phyloP scores from a whole-genome alignment of 23 red algal genomes.

The Pyropia haitanensis region DNA sequence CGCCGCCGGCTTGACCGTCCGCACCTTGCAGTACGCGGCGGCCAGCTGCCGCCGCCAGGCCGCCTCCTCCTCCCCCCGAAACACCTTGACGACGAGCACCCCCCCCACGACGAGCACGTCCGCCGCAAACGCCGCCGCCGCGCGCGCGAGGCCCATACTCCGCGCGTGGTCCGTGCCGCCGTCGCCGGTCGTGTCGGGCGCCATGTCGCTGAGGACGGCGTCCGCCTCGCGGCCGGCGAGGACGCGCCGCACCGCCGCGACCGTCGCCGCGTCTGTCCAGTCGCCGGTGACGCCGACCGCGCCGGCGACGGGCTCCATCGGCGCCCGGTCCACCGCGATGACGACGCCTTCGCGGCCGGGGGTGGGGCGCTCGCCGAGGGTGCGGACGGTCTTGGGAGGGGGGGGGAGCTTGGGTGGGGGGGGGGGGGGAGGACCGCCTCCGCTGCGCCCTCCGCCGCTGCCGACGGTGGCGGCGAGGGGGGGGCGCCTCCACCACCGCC shows the following conservation, averaged over 20 bases:
- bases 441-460: too few relatives aligned
- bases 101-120: slow-evolving; percentile 23
- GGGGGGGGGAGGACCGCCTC: too few relatives aligned
- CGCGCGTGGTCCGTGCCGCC: slow-evolving; percentile 27
- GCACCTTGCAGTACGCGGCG: slow-evolving; percentile 6
- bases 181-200: slow-evolving; percentile 58
- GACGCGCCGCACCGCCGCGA: slow-evolving; percentile 13
- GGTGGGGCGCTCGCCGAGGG: too few relatives aligned
- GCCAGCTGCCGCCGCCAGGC: slow-evolving; percentile 4
- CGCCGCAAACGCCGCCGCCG: slow-evolving; percentile 9
- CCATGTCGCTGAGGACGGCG: slow-evolving; percentile 62
- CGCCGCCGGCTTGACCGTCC: slow-evolving; percentile 19
- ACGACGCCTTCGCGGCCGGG: background rate
- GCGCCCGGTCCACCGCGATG: slow-evolving; percentile 42
- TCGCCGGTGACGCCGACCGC: slow-evolving; percentile 42
- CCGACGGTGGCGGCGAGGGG: too few relatives aligned
- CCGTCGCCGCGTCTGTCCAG: slow-evolving; percentile 8
- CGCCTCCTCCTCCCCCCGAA: slow-evolving; percentile 23
- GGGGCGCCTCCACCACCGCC: too few relatives aligned
- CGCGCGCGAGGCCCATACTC: slow-evolving; percentile 17
- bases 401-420: too few relatives aligned
- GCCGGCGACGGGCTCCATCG: slow-evolving; percentile 45
- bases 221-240: slow-evolving; percentile 50
- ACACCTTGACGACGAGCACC: slow-evolving; percentile 25
- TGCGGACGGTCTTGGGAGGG: too few relatives aligned